Base-by-base conservation (phyloP, 805 yeast genomes). In the Kodamaea lidongshanica region DNA sequence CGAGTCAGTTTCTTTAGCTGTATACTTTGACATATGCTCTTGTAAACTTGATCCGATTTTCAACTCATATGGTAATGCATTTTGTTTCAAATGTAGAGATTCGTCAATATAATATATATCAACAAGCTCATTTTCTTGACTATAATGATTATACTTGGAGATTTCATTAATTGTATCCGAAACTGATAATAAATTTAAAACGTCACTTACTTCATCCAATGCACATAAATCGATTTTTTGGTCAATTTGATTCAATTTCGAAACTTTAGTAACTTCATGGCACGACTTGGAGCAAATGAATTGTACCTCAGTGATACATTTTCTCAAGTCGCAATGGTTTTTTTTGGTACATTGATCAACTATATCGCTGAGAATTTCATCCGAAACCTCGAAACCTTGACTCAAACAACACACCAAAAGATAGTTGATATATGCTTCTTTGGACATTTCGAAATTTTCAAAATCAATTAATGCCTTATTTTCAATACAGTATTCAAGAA, bases 221-320 rank as follows among this genome's bases (percentile, higher is more conserved):
- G n/a, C n/a, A n/a, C n/a, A n/a, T n/a, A n/a, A n/a, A n/a, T 16
- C 20, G 15, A n/a, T 5, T 26, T 19, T 6, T 26, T 12, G 13
- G 12, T 22, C 24, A 11, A 22, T 7, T 7, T 8, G 7, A 22
- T 11, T 22, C 24, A 22, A 22, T 11, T 12, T 22, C 7, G 7
- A 7, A 7, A 7, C 7, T 22, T 12, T 7, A 7, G 24, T 22
- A 7, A 6, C 9, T 10, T 34, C 19, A n/a, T n/a, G n/a, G n/a
- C n/a, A n/a, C n/a, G n/a, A n/a, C n/a, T n/a, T n/a, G n/a, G 16
- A 1, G 23, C 70, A 69, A 1, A 61, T 10, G 33, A 52, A 57
- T 41, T 76, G 79, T 19, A 72, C 52, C 4, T 56, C 52, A 50
- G 62, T 52, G 7, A 77, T 40, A 21, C 67, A 60, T 35, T 58